A percentile compares a stretch with the other conserved stretches of the same genome.
Conservation (phyloP, 768 basidiomycete genomes). For the Amanita exitialis region DNA sequence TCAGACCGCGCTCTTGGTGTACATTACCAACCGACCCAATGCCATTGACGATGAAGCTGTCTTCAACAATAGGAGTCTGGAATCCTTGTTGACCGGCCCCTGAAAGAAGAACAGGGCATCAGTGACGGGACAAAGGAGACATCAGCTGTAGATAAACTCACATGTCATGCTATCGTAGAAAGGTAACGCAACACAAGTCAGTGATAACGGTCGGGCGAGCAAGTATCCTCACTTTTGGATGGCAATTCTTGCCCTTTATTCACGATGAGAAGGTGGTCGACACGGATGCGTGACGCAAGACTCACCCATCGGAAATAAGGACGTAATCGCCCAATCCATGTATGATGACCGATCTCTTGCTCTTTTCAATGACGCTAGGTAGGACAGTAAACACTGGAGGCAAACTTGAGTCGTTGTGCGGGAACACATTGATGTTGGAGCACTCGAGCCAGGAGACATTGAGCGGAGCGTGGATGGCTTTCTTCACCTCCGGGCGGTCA, state of each 20-base stretch:
- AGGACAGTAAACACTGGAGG: constrained; percentile 58
- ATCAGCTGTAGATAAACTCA: constrained; percentile 10
- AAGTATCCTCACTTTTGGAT: constrained; percentile 45
- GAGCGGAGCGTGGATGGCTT: constrained; percentile 59
- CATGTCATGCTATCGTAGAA: constrained; percentile 30
- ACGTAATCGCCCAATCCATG: constrained; percentile 71
- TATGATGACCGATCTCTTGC: constrained; percentile 51
- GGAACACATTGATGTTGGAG: constrained; percentile 50
- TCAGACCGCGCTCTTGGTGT: constrained; percentile 59
- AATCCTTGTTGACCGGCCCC: constrained; percentile 65
- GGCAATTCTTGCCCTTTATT: constrained; percentile 41
- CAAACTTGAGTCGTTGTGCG: constrained; percentile 45
- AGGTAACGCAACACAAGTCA: background rate
- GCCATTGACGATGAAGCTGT: constrained; percentile 67
- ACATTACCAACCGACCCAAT: constrained; percentile 56
- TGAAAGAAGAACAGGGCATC: constrained; percentile 10
- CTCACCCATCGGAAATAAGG: constrained; percentile 65
- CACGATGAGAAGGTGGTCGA: background rate
- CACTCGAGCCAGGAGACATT: constrained; percentile 58
- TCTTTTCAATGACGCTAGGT: constrained; percentile 72
- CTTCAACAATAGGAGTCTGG: constrained; percentile 53
- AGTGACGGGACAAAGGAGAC: background rate
- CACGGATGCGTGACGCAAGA: background rate
- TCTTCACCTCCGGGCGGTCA: constrained; percentile 56
- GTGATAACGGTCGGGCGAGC: background rate